Evolutionary conservation across 192 early-diverging fungal species (phyloP), one percentile per base, ranked within the genome.

Genomic region (Entomortierella lignicola): DNA sequence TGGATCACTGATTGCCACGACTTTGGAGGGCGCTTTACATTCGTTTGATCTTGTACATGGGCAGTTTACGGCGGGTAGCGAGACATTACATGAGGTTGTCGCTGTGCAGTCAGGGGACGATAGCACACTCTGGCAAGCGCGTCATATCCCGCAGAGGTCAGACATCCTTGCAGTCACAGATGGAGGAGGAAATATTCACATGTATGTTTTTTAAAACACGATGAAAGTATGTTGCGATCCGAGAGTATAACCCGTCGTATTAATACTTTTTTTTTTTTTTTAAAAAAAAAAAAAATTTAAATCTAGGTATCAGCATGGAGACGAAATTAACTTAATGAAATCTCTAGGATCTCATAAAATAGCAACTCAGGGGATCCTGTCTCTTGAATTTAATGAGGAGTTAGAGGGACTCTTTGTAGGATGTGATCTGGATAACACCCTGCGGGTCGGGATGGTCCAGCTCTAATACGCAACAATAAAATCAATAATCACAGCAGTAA

Each of bases 381-480:
- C 72, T 10, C 52, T 75, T 25, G 72, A 75, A 4, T 75, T 75
- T 53, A 75, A 75, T 30, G 72, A 67, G 23, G 60, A 75, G 20
- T 31, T 68, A n/a, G 72, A 75, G 15, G 72, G 72, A 0, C 59
- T 75, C 20, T 75, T 63, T 63, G 65, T 75, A 18, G 65, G 37
- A 55, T 63, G 65, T 25, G 72, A 75, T 50, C 54, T 75, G 15
- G 59, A 62, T 50, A 68, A 68, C 54, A 61, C 55, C 13, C 59
- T 68, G 25, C 64, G 65, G 21, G 47, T 68, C 11, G 72, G 72
- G 21, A 67, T 75, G 52, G n/a, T 37, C 10, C 34, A 37, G 4
- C 34, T 37, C 34, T 37, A 37, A 10, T n/a, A n/a, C n/a, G 34
- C 34, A 37, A 37, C 34, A 37, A 37, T n/a, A n/a, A n/a, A n/a